phyloP scores from a whole-genome alignment of 1,139 yeast species.

The Kodamaea fungicola region DNA sequence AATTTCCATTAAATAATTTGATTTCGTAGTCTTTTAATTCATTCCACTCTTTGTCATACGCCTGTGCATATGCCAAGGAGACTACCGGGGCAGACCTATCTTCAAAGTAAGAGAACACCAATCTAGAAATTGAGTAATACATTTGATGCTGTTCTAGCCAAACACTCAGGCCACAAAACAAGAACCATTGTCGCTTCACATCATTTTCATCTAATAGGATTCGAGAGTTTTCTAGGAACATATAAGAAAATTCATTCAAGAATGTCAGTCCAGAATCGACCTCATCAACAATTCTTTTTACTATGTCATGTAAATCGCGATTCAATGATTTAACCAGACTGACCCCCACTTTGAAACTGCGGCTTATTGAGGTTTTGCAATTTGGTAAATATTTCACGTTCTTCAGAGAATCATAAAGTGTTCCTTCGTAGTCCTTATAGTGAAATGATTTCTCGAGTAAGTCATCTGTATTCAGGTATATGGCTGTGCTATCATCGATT shows the following conservation, averaged over 20 bases:
- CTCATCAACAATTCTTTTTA: too few species aligned
- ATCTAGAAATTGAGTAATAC: constrained; percentile 33
- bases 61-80: constrained; percentile 40
- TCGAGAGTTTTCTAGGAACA: constrained; percentile 12
- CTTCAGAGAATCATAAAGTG: too few species aligned
- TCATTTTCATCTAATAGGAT: constrained; percentile 22
- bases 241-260: constrained; percentile 11
- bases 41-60: constrained; percentile 45
- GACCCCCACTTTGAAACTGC: too few species aligned
- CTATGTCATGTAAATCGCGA: too few species aligned
- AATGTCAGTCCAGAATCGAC: too few species aligned
- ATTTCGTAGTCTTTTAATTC: constrained; percentile 22
- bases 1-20: constrained; percentile 1
- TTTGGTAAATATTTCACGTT: too few species aligned
- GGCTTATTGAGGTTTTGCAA: too few species aligned
- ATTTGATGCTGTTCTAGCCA: constrained; percentile 40
- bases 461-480: too few species aligned
- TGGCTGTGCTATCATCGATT: too few species aligned
- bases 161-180: constrained; percentile 37
- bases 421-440: too few species aligned
- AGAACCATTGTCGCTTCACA: constrained; percentile 32
- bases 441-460: too few species aligned
- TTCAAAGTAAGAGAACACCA: constrained; percentile 28
- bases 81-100: constrained; percentile 28
- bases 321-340: too few species aligned